Base-by-base conservation (phyloP, 768 basidiomycete genomes). In the Leccinum variicolor region DNA sequence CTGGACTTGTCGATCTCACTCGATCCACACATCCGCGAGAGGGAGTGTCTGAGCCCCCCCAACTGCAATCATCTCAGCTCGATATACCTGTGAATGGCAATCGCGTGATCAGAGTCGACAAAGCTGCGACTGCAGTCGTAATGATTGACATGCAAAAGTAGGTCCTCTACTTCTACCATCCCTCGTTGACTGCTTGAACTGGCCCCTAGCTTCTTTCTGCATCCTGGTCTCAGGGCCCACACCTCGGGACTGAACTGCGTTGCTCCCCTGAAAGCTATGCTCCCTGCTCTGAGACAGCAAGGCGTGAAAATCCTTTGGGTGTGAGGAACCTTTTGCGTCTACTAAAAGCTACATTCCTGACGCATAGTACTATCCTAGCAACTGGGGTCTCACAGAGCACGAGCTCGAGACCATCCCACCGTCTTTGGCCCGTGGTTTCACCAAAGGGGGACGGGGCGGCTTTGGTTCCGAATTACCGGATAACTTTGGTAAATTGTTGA, bases 81-180 rank as follows among this genome's bases (percentile, higher is more conserved):
- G 85, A 89, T 34, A 75, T 89, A 34, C 69, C 75, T 4, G 84
- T 84, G 4, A 76, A 83, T 57, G 79, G 81, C 17, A 76, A 77
- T 21, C 76, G 84, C 23, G 74, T 70, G 19, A 69, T 87, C 49
- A 75, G 85, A 51, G 71, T 86, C 26, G 75, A 81, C 62, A 77
- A 75, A 33, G 70, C 77, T 29, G 69, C 74, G 50, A 81, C 77
- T 17, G 86, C 85, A 10, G 69, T 83, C 54, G 80, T 87, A n/a
- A 75, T 88, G 19, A 78, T 87, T 52, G 87, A 87, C 64, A 88
- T 89, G 87, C 87, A 88, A 67, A 89, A 87, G 86, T 86, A 64
- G 58, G 77, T 60, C n/a, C 17, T 36, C 33, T n/a, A 25, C 48
- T 49, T 29, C 7, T n/a, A 19, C 21, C 31, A 9, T 46, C 15